Conservation (phyloP, 1,139 yeast species). For the Lodderomyces parapsilosis region DNA sequence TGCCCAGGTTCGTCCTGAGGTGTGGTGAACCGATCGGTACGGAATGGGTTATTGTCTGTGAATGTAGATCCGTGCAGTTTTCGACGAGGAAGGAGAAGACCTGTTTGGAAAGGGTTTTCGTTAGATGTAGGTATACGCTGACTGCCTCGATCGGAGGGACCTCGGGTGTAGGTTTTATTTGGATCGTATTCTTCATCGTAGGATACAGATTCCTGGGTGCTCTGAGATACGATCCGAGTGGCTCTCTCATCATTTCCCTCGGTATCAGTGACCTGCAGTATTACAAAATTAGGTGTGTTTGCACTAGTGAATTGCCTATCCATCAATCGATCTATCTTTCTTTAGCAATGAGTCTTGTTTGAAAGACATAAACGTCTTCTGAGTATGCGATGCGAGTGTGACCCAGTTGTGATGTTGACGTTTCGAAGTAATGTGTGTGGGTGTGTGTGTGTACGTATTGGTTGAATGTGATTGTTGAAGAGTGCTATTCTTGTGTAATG, state of each 20-base stretch:
- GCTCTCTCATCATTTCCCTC: neutral
- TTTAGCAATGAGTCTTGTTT: neutral
- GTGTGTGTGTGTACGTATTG: no score
- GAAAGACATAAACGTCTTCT: neutral
- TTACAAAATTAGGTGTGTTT: neutral
- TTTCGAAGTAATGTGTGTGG: neutral
- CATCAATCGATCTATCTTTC: neutral
- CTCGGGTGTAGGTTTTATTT: conserved; percentile 11
- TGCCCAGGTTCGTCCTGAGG: neutral
- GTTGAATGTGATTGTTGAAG: neutral
- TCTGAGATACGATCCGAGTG: neutral
- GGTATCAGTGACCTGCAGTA: neutral
- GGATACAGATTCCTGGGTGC: conserved; percentile 1
- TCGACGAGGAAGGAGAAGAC: neutral
- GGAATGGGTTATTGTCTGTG: neutral
- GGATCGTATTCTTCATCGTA: conserved; percentile 14
- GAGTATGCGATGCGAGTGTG: neutral
- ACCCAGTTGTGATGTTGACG: neutral
- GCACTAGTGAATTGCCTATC: neutral
- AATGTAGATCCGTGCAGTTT: neutral
- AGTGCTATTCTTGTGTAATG: no score
- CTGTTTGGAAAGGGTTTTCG: neutral
- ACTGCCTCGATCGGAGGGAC: conserved; percentile 2
- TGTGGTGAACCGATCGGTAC: neutral
- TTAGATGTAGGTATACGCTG: neutral